phyloP scores from a whole-genome alignment of 345 rosid genomes.

The Adansonia digitata region DNA sequence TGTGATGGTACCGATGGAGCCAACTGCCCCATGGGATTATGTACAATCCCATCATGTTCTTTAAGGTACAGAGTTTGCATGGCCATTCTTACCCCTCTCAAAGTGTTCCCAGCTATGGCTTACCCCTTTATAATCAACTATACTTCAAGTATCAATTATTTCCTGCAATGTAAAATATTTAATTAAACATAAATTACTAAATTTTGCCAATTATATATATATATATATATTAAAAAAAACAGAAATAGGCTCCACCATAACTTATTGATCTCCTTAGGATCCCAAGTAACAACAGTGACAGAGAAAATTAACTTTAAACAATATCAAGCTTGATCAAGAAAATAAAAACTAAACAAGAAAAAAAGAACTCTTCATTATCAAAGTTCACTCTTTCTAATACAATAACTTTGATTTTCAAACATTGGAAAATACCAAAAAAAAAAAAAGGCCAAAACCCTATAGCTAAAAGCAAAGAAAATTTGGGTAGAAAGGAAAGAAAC shows the following conservation, averaged over 20 bases:
- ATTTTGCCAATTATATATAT: conserved; percentile 6
- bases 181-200: conserved; percentile 10
- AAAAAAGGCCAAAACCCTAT: conserved; percentile 24
- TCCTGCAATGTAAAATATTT: conserved; percentile 28
- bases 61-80: conserved; percentile 65
- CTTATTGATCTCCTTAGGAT: not conserved
- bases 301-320: not conserved
- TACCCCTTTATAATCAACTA: not conserved
- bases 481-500: not conserved
- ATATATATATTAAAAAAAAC: no score
- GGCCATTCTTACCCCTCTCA: conserved; percentile 45
- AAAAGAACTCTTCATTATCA: not conserved
- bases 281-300: not conserved
- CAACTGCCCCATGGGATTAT: conserved; percentile 42
- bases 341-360: conserved; percentile 16
- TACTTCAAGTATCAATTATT: conserved; percentile 12
- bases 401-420: not conserved
- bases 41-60: conserved; percentile 56
- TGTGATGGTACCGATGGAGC: conserved; percentile 33
- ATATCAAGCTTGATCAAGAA: conserved; percentile 7
- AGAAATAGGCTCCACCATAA: not conserved
- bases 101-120: conserved; percentile 8
- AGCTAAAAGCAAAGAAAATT: not conserved
- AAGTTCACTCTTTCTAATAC: not conserved
- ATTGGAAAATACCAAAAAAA: not conserved